Percentiles rank a stretch among this genome's conserved stretches.
Evolutionary conservation across 257 asterid genomes (phyloP).

Genomic region (Eustoma russellianum): DNA sequence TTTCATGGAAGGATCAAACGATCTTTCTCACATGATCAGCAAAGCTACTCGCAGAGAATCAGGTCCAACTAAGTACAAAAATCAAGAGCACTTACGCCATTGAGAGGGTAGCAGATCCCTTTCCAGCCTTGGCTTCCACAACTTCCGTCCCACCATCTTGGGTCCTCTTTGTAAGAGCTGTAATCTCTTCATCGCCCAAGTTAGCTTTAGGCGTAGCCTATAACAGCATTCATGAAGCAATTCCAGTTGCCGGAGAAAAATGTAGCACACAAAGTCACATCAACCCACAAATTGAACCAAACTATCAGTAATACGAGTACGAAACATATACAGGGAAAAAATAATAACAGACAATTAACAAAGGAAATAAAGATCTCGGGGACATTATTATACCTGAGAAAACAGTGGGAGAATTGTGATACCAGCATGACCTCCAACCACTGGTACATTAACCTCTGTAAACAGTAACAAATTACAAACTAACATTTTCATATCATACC

Average conservation of each 20-base stretch:
- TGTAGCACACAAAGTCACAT: background rate
- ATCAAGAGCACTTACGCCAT: conserved; percentile 65
- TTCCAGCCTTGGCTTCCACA: conserved; percentile 97
- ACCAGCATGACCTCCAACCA: conserved; percentile 95
- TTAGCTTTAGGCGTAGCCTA: conserved; percentile 81
- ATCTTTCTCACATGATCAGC: no score
- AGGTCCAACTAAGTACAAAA: conserved; percentile 2
- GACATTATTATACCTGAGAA: conserved; percentile 52
- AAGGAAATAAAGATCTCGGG: background rate
- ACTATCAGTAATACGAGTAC: background rate
- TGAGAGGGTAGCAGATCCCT: conserved; percentile 97
- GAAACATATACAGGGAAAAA: background rate
- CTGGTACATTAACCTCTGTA: conserved; percentile 80
- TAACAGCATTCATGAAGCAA: conserved; percentile 2
- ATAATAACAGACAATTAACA: no score
- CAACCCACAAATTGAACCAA: background rate
- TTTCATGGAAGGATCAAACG: no score
- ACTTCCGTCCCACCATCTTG: conserved; percentile 99
- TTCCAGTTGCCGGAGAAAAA: background rate
- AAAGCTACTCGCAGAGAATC: background rate
- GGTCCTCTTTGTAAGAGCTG: conserved; percentile 78
- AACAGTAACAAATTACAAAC: conserved; percentile 5
- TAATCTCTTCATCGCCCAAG: conserved; percentile 54
- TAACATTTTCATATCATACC: background rate
- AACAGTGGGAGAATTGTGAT: conserved; percentile 88